Conservation (phyloP, 2,329 filamentous ascomycete species). For the Phyllosticta capitalensis region DNA sequence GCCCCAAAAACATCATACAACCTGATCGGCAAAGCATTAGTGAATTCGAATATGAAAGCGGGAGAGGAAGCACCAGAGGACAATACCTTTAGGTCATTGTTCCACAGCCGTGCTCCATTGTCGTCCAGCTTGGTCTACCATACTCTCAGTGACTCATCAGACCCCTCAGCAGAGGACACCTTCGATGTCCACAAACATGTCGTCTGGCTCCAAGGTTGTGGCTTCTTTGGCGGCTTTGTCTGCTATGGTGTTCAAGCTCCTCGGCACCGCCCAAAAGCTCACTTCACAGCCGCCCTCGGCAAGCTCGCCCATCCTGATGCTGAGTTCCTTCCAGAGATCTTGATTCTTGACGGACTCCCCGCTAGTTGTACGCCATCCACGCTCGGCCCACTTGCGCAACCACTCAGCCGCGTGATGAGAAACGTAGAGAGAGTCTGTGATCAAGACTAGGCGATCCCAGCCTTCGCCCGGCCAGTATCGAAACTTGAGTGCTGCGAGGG, state of each 20-base stretch:
- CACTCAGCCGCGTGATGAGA: background rate
- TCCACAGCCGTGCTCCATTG: no score
- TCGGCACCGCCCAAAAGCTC: conserved; percentile 2
- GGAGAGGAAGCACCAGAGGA: no score
- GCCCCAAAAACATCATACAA: no score
- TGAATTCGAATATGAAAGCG: no score
- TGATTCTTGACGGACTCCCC: background rate
- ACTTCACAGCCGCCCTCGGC: background rate
- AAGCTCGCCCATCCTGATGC: background rate
- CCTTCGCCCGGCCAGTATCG: conserved; percentile 36
- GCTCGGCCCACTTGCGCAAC: background rate
- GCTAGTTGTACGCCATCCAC: background rate
- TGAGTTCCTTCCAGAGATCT: background rate
- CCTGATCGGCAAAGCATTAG: no score
- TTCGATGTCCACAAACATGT: no score
- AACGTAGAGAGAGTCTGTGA: background rate
- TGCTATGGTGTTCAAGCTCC: background rate
- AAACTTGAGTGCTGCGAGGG: conserved; percentile 41
- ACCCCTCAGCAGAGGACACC: no score
- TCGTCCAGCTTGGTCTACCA: no score
- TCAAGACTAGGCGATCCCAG: conserved; percentile 25
- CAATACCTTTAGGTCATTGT: no score
- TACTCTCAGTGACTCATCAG: no score
- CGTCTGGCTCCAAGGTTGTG: no score
- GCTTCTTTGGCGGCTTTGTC: background rate